A percentile compares a stretch with the other conserved stretches of the same genome.
Evolutionary conservation across 371 early-diverging fungal genomes (phyloP).

Genomic region (Mucor racemosus): DNA sequence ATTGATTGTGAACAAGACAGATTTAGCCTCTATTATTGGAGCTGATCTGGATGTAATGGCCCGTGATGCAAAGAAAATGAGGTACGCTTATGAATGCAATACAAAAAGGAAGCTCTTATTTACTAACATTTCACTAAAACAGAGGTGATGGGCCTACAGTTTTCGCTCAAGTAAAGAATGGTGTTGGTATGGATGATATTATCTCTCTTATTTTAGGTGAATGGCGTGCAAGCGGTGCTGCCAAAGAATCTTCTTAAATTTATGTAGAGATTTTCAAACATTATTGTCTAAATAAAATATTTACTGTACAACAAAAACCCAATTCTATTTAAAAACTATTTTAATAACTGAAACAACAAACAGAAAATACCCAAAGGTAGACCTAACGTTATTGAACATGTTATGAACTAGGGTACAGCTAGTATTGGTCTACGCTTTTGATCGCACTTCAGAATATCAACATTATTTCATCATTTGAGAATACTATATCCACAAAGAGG

Average conservation of each 20-base stretch:
- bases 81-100: slow-evolving; percentile 37
- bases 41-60: slow-evolving; percentile 91
- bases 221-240: slow-evolving; percentile 70
- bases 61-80: slow-evolving; percentile 89
- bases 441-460: too few relatives aligned
- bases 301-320: background rate
- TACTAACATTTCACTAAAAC: slow-evolving; percentile 9
- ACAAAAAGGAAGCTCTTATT: too few relatives aligned
- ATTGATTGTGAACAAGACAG: slow-evolving; percentile 93
- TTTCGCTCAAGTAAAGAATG: slow-evolving; percentile 90
- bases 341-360: too few relatives aligned
- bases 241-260: slow-evolving; percentile 21
- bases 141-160: slow-evolving; percentile 79
- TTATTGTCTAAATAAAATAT: too few relatives aligned
- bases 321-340: too few relatives aligned
- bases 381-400: too few relatives aligned
- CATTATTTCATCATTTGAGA: too few relatives aligned
- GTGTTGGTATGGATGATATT: slow-evolving; percentile 82
- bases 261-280: too few relatives aligned
- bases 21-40: slow-evolving; percentile 86
- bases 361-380: too few relatives aligned
- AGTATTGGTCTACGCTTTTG: too few relatives aligned
- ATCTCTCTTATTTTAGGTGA: slow-evolving; percentile 80
- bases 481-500: too few relatives aligned
- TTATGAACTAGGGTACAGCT: too few relatives aligned